Evolutionary conservation across 2,329 filamentous ascomycete species (phyloP), one percentile per base, ranked within the genome.

Genomic region (Ophiosphaerella herpotricha): DNA sequence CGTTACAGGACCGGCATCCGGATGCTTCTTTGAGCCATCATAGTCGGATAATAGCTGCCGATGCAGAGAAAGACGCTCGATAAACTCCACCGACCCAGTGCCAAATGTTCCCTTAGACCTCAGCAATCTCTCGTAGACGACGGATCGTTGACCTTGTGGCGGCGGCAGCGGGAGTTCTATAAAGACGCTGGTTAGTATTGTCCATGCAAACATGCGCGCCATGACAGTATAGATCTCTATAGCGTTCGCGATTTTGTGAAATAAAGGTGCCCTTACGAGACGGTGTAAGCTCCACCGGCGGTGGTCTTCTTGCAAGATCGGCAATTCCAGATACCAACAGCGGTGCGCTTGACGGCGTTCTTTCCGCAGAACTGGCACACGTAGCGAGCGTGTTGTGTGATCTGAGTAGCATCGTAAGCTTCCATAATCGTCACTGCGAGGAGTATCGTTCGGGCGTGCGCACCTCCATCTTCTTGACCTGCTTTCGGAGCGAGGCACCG

Each of bases 401-500:
- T 90, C 88, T 72, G 52, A 46, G 50, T 37, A 40, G 35, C 16
- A 16, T 32, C 29, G 54, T 70, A 57, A 69, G 66, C 55, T 55
- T 39, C 41, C 47, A 18, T 39, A 21, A 21, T 55, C 49, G 43
- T 58, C 39, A 36, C 4, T 29, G 47, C 33, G 45, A 34, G 37
- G 36, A 48, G 40, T 26, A 4, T 52, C 29, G 44, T 48, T n/a
- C 24, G 44, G 38, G 43, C 55, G 41, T 60, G 63, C 67, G 56
- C 61, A 70, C 65, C 58, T 97, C 94, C 89, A 97, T 96, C 90
- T 97, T 97, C 91, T 97, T 97, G 77, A 94, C 88, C 79, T 91
- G 92, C 87, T 97, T 97, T 82, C 92, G 91, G 81, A 97, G 91
- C 75, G 94, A 97, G 78, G 94, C 93, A 92, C 93, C 94, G 82